Evolutionary conservation across 345 rosid genomes (phyloP), one percentile per base, ranked within the genome.

Genomic region (Combretum micranthum): DNA sequence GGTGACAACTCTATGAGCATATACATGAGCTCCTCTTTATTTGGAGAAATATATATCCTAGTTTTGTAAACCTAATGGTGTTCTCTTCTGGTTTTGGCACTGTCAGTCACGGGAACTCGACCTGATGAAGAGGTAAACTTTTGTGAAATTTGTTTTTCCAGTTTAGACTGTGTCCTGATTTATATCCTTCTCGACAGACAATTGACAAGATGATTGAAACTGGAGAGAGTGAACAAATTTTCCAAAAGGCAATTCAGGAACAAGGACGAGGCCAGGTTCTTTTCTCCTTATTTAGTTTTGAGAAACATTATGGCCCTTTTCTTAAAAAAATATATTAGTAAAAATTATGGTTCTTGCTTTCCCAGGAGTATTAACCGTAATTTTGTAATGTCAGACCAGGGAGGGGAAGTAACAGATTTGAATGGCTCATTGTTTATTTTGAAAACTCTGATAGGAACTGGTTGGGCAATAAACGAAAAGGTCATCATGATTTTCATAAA

Each of bases 201-300:
- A 80, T 88, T 51, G 96, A 88, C 60, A 72, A 66, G 72, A 66
- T 88, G 78, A 87, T 87, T 59, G 91, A 84, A 61, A 78, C 88
- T 20, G 95, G 98, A 13, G 96, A 86, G 75, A 87, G 95, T 60
- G 98, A 91, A 75, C 83, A 79, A 7, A 86, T 91, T 68, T 72
- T 87, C 53, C 93, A 88, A 64, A 91, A 83, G 37, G 98, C 96
- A 22, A 91, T 91, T 57, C 93, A 86, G 68, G 92, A 91, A 45
- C 96, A 91, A 53, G 98, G 98, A 25, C 80, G 95, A 60, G 96
- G 96, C 7, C 74, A 80, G 20, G 69, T 88, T 14, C 54, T 85
- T 72, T 92, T 86, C 65, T 83, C 96, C 0, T 84, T 86, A 53
- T 78, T 75, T 59, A 91, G 85, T 79, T 85, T 91, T 23, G 9